Conservation (phyloP, 2,329 filamentous ascomycete genomes). For the Xylaria sp. region DNA sequence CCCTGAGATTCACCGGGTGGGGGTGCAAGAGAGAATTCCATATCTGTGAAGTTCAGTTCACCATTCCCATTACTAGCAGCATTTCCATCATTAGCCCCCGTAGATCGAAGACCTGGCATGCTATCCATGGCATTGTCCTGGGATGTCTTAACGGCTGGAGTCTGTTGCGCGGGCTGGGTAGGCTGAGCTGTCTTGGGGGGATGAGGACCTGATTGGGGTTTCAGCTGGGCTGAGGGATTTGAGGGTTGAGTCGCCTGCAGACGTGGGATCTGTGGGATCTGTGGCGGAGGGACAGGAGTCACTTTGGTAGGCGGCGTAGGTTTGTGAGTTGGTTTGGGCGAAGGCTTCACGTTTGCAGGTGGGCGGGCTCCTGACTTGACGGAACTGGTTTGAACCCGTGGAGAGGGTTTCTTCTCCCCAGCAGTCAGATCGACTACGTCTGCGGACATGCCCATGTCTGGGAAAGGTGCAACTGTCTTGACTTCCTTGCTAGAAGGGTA, state of each 20-base stretch:
- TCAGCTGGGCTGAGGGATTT: conserved; percentile 39
- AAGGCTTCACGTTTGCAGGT: conserved; percentile 45
- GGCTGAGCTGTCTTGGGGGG: conserved; percentile 25
- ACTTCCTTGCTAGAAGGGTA: conserved; percentile 52
- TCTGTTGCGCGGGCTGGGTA: conserved; percentile 34
- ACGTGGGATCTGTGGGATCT: conserved; percentile 46
- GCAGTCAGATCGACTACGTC: conserved; percentile 48
- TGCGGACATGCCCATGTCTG: conserved; percentile 62
- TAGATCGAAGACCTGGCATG: conserved; percentile 35
- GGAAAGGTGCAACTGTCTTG: conserved; percentile 63
- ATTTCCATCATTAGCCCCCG: conserved; percentile 30
- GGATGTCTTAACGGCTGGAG: conserved; percentile 38
- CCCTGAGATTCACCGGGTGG: conserved; percentile 48
- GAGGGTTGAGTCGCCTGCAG: conserved; percentile 40
- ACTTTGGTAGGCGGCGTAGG: conserved; percentile 42
- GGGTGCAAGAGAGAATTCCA: conserved; percentile 65
- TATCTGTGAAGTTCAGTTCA: conserved; percentile 65
- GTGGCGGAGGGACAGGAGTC: conserved; percentile 45
- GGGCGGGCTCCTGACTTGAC: conserved; percentile 40
- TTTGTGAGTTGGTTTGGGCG: conserved; percentile 43
- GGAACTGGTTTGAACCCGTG: conserved; percentile 41
- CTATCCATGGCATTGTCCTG: conserved; percentile 42
- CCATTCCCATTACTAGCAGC: conserved; percentile 43
- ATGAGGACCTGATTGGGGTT: conserved; percentile 32
- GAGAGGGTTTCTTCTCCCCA: conserved; percentile 44